Evolutionary conservation across 441 rosid genomes (phyloP).

Genomic region (Gossypium lobatum): DNA sequence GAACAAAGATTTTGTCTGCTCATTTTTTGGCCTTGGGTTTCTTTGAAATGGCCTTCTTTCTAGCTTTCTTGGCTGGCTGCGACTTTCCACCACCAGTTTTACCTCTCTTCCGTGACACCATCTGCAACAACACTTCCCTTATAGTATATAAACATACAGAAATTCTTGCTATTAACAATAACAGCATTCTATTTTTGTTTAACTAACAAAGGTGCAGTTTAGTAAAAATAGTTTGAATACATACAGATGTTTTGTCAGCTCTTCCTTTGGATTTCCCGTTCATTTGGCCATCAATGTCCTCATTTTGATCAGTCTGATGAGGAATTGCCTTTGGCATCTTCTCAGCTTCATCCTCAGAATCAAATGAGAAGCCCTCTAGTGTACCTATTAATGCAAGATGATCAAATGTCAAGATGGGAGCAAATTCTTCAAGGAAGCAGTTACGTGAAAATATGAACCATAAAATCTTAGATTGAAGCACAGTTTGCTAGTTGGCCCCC

Average conservation of each 20-base stretch:
- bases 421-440: neutral
- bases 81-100: slow-evolving; percentile 48
- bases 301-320: slow-evolving; percentile 45
- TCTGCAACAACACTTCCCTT: slow-evolving; percentile 33
- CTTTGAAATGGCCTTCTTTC: slow-evolving; percentile 49
- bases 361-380: slow-evolving; percentile 75
- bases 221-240: slow-evolving; percentile 19
- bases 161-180: neutral
- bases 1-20: slow-evolving; percentile 16
- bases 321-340: slow-evolving; percentile 42
- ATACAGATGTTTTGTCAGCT: slow-evolving; percentile 57
- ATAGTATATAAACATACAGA: neutral
- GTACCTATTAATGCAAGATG: slow-evolving; percentile 49
- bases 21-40: slow-evolving; percentile 56
- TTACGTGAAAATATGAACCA: slow-evolving; percentile 11
- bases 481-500: neutral
- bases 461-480: neutral
- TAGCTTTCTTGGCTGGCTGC: slow-evolving; percentile 49
- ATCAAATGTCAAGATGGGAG: slow-evolving; percentile 5
- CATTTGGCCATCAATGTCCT: slow-evolving; percentile 41
- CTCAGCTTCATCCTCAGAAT: slow-evolving; percentile 80
- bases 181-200: neutral
- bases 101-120: slow-evolving; percentile 45
- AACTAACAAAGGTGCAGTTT: neutral
- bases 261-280: slow-evolving; percentile 50